These are phyloP conservation scores for Exobasidium rhododendri DNA, from an alignment of 1,284 basidiomycete genomes.

Conservation along the genomic window DNA sequence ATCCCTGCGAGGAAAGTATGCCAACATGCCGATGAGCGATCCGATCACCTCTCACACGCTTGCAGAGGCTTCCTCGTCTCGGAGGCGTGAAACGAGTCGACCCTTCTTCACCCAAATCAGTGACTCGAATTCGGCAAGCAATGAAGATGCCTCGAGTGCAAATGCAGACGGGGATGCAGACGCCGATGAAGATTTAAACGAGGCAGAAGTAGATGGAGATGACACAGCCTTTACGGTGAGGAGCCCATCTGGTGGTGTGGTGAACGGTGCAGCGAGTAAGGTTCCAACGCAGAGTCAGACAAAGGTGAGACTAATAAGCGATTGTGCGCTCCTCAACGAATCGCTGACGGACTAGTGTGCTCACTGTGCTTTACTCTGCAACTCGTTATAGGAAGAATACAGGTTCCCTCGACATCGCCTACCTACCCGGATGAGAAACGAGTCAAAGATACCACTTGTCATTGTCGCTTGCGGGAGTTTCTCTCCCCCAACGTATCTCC, in stretches of 20 bases:
- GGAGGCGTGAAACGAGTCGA: neutral
- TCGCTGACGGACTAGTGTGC: too few species aligned
- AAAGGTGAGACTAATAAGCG: too few species aligned
- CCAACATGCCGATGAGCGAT: too few species aligned
- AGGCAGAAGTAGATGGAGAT: slow-evolving; percentile 23
- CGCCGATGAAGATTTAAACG: slow-evolving; percentile 10
- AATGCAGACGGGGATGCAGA: slow-evolving; percentile 17
- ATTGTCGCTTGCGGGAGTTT: slow-evolving; percentile 62
- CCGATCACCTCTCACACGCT: too few species aligned
- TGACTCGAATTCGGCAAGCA: slow-evolving; percentile 3
- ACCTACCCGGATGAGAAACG: slow-evolving; percentile 49
- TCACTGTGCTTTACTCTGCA: too few species aligned
- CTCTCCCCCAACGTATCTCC: slow-evolving; percentile 62
- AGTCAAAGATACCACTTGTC: slow-evolving; percentile 49
- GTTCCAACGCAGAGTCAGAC: slow-evolving; percentile 15
- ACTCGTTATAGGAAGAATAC: slow-evolving; percentile 35
- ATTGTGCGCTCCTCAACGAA: too few species aligned
- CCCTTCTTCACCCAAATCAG: slow-evolving; percentile 2
- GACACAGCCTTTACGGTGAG: slow-evolving; percentile 15
- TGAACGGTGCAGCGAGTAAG: neutral
- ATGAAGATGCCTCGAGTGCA: slow-evolving; percentile 4
- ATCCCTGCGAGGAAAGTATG: too few species aligned
- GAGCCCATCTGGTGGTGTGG: neutral
- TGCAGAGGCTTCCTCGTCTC: too few species aligned
- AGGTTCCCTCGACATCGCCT: slow-evolving; percentile 49